Evolutionary conservation across 805 yeast genomes (phyloP).

Genomic region (Maudiozyma turicensis): DNA sequence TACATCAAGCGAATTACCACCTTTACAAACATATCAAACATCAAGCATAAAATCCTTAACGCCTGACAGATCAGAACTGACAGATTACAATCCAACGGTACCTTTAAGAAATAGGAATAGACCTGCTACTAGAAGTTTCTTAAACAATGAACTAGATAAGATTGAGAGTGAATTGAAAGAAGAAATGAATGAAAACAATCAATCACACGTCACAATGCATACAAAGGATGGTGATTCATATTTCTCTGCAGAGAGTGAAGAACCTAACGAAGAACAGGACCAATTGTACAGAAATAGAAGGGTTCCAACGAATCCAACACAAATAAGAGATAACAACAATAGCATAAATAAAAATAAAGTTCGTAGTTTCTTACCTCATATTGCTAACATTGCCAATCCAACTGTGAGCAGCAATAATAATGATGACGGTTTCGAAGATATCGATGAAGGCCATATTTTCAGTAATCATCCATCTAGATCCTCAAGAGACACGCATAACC

Average conservation of each 20-base stretch:
- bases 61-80: slow-evolving; percentile 17
- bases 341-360: not conserved
- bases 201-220: not conserved
- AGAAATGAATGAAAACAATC: not conserved
- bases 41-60: slow-evolving; percentile 8
- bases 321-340: not conserved
- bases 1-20: slow-evolving; percentile 22
- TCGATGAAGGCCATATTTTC: not conserved
- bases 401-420: not conserved
- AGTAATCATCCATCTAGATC: not conserved
- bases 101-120: slow-evolving; percentile 28
- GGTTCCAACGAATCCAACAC: not conserved
- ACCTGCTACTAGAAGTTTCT: slow-evolving; percentile 20
- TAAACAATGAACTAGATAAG: slow-evolving; percentile 4
- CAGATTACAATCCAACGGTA: slow-evolving; percentile 22
- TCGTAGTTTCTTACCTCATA: not conserved
- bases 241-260: not conserved
- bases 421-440: not conserved
- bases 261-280: not conserved
- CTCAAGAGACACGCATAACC: not conserved
- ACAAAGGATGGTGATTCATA: not conserved
- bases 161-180: slow-evolving; percentile 2
- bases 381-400: not conserved
- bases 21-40: slow-evolving; percentile 14
- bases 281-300: not conserved